Evolutionary conservation across 768 basidiomycete genomes (phyloP), one percentile per base, ranked within the genome.

Genomic region (Hygrophoropsis aurantiaca): DNA sequence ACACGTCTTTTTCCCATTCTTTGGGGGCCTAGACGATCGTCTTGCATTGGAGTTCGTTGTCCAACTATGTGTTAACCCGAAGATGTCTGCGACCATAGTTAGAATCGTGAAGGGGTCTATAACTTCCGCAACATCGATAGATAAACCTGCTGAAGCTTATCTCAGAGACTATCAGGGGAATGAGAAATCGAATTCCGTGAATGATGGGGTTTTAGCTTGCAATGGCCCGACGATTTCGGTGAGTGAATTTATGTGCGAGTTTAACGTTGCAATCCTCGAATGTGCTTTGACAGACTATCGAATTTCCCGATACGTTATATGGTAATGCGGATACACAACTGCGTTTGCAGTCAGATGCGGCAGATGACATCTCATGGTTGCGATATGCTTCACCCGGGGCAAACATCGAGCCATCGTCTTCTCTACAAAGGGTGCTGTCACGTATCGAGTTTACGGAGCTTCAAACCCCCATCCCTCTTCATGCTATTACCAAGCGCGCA

Each of bases 11-110:
- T 60, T 94, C 34, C 90, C 94, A 0, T 97, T 95, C 80, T 88
- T 92, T 61, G 95, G 95, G 30, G 95, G 95, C 0, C 84, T 91
- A 0, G 95, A 99, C 61, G 95, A 97, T 62, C 82, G 97, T 1
- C 74, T 92, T 18, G 90, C 91, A 0, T 69, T 98, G 21, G 69
- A 78, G 24, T 82, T 98, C 57, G 80, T 91, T 4, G 80, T 90
- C 26, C 94, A 97, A 62, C 59, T 88, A 23, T 88, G 93, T 46
- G 65, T 67, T 25, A 84, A 86, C 51, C 62, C 78, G 0, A 67
- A 64, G 27, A 75, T 90, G 0, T 78, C 66, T 4, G 97, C 90
- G 1, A 92, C 88, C 0, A 80, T 92, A 0, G 69, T 95, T 2
- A 73, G 84, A 40, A 70, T 95, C 25, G 57, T 54, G 18, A 83